Evolutionary conservation across 495 filamentous ascomycete species (phyloP), one percentile per base, ranked within the genome.

Genomic region (Penicillium robsamsonii): DNA sequence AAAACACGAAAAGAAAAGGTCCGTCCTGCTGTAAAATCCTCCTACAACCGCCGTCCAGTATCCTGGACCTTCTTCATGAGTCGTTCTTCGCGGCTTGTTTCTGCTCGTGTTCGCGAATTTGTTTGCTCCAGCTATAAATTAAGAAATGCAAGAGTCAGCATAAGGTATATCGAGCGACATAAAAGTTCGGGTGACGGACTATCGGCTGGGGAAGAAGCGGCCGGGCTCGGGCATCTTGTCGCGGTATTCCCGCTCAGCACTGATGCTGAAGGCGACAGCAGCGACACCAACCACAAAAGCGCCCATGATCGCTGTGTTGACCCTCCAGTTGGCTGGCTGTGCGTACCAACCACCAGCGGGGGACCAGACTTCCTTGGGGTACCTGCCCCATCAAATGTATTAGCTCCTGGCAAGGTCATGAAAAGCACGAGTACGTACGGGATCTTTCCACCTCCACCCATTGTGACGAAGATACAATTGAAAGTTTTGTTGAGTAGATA

Each of bases 341-440:
- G 87, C 75, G 75, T 98, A 98, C 94, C 95, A 98, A 66, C 94
- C 94, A 79, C 94, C 94, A 55, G 94, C 81, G 56, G 94, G 94
- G 67, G 94, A 97, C 94, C 94, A 98, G 79, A 98, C 89, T 79
- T 98, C 92, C 80, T 96, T 96, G 68, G 94, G 94, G 75, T 96
- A 97, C 68, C 93, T 97, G 66, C 29, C 59, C 33, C 51, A 46
- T 46, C 48, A 18, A 37, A 57, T 57, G 31, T 46, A 63, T 73
- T 46, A 73, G 73, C 44, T 57, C 51, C 35, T 42, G 54, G 22
- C 24, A 24, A 29, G 44, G 56, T 17, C 20, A 17, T 38, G 10
- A 5, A 4, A 17, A 33, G 5, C 8, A 13, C 13, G 3, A n/a
- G 17, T 20, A 62, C 89, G 75, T 84, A 97, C 93, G 91, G 88